Conservation (phyloP, 306 rosid genomes). For the Dryas alaskensis region DNA sequence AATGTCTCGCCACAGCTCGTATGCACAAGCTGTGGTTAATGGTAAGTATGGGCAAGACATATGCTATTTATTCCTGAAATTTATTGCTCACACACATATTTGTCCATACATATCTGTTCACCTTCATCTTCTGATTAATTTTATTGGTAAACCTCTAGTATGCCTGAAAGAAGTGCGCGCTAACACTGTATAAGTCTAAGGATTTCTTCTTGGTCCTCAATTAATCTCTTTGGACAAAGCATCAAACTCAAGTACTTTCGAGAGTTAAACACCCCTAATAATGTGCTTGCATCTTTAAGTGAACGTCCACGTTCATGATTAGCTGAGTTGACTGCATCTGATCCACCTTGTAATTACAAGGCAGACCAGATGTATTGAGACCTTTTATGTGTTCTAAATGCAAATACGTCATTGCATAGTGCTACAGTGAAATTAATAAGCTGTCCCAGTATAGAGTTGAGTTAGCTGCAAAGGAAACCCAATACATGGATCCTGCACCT, state of each 20-base stretch:
- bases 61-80: background rate
- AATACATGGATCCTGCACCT: background rate
- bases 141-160: no score
- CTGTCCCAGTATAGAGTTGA: background rate
- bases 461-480: background rate
- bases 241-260: background rate
- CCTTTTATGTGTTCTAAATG: background rate
- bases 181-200: background rate
- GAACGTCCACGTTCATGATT: background rate
- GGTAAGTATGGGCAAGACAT: slow-evolving; percentile 39
- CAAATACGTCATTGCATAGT: background rate
- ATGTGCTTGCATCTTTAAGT: no score
- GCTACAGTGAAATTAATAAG: background rate
- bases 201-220: background rate
- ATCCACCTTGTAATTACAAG: background rate
- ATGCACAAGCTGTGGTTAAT: slow-evolving; percentile 73
- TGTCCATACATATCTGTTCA: background rate
- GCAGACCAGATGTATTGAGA: background rate
- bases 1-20: slow-evolving; percentile 62
- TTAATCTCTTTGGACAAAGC: background rate
- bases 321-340: background rate
- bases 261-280: no score
- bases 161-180: background rate
- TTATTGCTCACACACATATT: background rate
- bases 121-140: background rate